Conservation (phyloP, 1,139 yeast genomes). For the Wickerhamiella infanticola region DNA sequence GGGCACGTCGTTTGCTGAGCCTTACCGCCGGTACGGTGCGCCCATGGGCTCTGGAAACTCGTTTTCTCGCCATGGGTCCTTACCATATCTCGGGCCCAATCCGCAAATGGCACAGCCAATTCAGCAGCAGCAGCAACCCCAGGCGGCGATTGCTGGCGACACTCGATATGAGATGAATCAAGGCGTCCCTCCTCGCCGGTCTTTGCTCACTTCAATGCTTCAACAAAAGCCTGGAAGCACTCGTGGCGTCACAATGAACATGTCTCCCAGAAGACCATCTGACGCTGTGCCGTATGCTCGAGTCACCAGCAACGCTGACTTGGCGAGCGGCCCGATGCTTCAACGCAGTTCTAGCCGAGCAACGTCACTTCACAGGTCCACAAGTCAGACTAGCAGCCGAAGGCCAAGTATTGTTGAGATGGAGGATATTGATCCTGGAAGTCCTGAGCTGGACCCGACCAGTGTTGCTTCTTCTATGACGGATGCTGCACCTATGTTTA, state of each 20-base stretch:
- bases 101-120: not conserved
- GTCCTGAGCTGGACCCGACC: not conserved
- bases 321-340: conserved; percentile 2
- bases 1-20: conserved; percentile 7
- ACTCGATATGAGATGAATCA: conserved; percentile 4
- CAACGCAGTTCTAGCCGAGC: conserved; percentile 1
- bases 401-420: not conserved
- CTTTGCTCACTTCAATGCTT: conserved; percentile 20
- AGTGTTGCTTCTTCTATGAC: not conserved
- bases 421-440: not conserved
- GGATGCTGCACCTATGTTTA: conserved; percentile 1
- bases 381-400: conserved; percentile 4
- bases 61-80: conserved; percentile 2
- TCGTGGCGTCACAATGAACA: not conserved
- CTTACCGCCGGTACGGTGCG: conserved; percentile 2
- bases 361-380: conserved; percentile 2
- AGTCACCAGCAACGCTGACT: not conserved
- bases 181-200: conserved; percentile 13
- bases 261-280: not conserved
- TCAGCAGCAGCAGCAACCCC: not conserved
- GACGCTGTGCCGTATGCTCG: conserved; percentile 1
- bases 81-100: conserved; percentile 5
- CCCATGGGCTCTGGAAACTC: conserved; percentile 7
- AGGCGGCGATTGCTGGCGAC: not conserved
- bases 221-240: conserved; percentile 3